A percentile compares a stretch with the other conserved stretches of the same genome.
These are phyloP conservation scores for Cladorrhinum samala DNA, from an alignment of 495 filamentous ascomycete species.

Conservation along the genomic window DNA sequence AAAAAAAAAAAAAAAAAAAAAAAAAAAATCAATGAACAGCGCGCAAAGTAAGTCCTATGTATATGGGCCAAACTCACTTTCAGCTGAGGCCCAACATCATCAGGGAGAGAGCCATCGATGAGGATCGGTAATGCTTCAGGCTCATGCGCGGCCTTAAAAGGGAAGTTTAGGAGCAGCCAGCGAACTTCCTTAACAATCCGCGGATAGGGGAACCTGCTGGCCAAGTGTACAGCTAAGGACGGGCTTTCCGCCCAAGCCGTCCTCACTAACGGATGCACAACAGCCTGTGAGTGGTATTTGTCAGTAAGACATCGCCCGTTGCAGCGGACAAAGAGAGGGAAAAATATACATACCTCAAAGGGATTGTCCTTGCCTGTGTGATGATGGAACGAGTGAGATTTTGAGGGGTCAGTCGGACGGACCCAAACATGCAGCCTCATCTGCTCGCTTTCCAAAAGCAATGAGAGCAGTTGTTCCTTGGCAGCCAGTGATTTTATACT, in stretches of 20 bases:
- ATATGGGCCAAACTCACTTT: slow-evolving; percentile 51
- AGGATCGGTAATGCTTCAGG: slow-evolving; percentile 77
- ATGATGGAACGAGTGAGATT: slow-evolving; percentile 20
- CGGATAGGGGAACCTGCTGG: slow-evolving; percentile 67
- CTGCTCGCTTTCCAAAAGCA: slow-evolving; percentile 80
- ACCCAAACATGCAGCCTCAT: slow-evolving; percentile 84
- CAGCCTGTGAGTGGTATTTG: slow-evolving; percentile 28
- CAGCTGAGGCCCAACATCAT: slow-evolving; percentile 75
- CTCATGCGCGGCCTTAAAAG: slow-evolving; percentile 71
- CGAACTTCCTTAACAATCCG: slow-evolving; percentile 69
- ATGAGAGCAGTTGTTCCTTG: slow-evolving; percentile 73
- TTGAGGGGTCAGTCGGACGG: slow-evolving; percentile 61
- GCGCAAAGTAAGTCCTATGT: no score
- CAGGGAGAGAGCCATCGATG: slow-evolving; percentile 66
- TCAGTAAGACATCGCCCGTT: neutral
- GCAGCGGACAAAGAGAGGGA: neutral
- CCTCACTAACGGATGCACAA: slow-evolving; percentile 55
- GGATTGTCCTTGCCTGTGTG: slow-evolving; percentile 33
- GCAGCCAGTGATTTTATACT: slow-evolving; percentile 59
- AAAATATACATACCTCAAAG: slow-evolving; percentile 44
- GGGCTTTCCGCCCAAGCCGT: slow-evolving; percentile 84
- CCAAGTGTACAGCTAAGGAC: slow-evolving; percentile 75
- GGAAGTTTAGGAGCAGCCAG: slow-evolving; percentile 69
- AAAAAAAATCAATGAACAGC: no score
- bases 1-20: no score